Conservation (phyloP, 495 filamentous ascomycete species). For the Daldinia decipiens region DNA sequence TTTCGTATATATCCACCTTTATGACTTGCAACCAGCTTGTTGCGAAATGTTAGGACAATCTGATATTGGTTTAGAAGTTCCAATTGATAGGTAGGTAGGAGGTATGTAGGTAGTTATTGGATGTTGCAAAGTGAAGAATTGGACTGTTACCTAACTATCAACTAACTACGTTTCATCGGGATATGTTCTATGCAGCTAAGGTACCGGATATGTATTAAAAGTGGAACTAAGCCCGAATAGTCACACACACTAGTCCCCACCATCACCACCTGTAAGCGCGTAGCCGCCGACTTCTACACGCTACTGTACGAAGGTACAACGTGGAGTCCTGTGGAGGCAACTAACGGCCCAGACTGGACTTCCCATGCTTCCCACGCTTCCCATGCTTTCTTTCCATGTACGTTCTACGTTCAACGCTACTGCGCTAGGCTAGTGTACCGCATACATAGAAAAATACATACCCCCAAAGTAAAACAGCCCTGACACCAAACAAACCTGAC, state of each 20-base stretch:
- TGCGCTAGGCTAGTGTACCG: slow-evolving; percentile 2
- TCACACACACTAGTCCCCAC: neutral
- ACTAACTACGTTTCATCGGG: slow-evolving; percentile 15
- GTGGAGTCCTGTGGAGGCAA: slow-evolving; percentile 27
- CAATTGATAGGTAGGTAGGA: no score
- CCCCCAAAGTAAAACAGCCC: slow-evolving; percentile 26
- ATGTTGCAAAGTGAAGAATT: neutral
- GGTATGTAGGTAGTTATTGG: no score
- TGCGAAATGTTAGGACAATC: neutral
- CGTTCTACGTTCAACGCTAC: neutral
- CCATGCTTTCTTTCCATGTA: neutral
- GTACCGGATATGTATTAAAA: slow-evolving; percentile 1
- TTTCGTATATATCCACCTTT: no score
- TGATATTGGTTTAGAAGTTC: neutral
- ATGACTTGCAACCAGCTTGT: no score
- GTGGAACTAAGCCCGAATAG: slow-evolving; percentile 30
- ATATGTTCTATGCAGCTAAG: slow-evolving; percentile 15
- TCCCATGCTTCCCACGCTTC: neutral
- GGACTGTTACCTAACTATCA: neutral
- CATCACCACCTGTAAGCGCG: slow-evolving; percentile 39
- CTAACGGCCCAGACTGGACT: slow-evolving; percentile 1
- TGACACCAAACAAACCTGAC: slow-evolving; percentile 17
- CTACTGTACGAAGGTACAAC: slow-evolving; percentile 38
- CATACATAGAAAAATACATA: neutral
- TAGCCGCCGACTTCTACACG: slow-evolving; percentile 44